Base-by-base conservation (phyloP, 257 asterid species). In the Scutellaria galericulata region DNA sequence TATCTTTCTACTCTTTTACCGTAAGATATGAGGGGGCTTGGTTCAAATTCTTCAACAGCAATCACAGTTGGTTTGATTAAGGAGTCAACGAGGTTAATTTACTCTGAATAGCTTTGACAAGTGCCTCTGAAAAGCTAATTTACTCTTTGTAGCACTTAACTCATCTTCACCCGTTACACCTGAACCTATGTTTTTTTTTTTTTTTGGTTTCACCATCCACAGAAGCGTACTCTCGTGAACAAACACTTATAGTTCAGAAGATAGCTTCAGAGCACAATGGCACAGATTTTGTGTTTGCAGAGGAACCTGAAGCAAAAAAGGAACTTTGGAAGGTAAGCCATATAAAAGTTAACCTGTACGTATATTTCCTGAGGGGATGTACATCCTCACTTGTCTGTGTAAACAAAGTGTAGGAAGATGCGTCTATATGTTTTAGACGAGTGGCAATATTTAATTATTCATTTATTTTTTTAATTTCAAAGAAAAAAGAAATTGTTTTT, bases 221-320 rank as follows among this genome's bases (percentile, higher is more conserved):
- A 91, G 99, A 91, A 83, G 90, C 98, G 35, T 94, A 91, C 78
- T 77, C 97, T 22, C 93, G 85, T 22, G 99, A 94, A 81, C 99
- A 94, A 78, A 82, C 97, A n/a, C 84, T 78, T 51, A 87, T 88
- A 73, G 95, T 94, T 81, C 97, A 91, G 87, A 89, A 88, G 92
- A 87, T 94, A 79, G 98, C 90, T 73, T 81, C 92, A 45, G 90
- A 88, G 89, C 97, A 88, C 81, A 79, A 81, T 57, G 97, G 99
- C 73, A 62, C 99, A 7, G 96, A 89, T 82, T 94, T 94, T 79
- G 90, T 91, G 70, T 94, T 91, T 75, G 92, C 95, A 7, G 92
- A 91, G 80, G 93, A 90, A 64, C 87, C 97, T 70, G 96, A 95
- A 73, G 95, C 88, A 0, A 95, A 95, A 78, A 88, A 84, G 73